phyloP scores from a whole-genome alignment of 352 stramenopile species.

The Pythium phragmiticola region DNA sequence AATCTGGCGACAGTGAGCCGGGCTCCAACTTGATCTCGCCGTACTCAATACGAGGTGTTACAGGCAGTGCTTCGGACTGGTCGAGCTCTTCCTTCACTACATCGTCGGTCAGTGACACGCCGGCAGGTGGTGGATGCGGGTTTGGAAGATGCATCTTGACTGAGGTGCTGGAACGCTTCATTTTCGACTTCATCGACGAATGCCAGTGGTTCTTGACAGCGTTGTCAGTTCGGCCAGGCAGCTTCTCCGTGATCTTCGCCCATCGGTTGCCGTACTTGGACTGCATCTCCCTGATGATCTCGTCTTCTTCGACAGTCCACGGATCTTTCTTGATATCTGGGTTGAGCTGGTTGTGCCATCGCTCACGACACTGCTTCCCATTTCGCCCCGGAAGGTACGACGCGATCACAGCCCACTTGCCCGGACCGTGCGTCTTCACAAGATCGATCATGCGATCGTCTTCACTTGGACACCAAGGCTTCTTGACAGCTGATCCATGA shows the following conservation, averaged over 20 bases:
- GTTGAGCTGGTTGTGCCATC: constrained; percentile 87
- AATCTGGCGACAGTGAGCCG: constrained; percentile 35
- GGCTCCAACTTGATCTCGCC: constrained; percentile 19
- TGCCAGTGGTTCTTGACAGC: constrained; percentile 98
- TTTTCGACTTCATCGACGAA: constrained; percentile 70
- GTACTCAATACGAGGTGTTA: background rate
- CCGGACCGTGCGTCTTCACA: constrained; percentile 50
- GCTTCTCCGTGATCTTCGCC: constrained; percentile 95
- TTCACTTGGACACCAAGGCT: constrained; percentile 61
- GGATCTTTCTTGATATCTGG: constrained; percentile 73
- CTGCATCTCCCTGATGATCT: constrained; percentile 82
- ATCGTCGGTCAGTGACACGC: background rate
- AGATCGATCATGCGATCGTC: constrained; percentile 63
- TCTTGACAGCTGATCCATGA: constrained; percentile 60
- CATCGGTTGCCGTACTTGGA: constrained; percentile 93
- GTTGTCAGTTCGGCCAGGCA: constrained; percentile 96
- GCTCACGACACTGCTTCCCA: constrained; percentile 89
- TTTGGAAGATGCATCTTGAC: background rate
- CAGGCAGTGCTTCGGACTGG: background rate
- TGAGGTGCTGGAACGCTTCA: constrained; percentile 28
- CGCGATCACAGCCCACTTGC: constrained; percentile 84
- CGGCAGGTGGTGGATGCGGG: background rate
- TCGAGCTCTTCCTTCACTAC: constrained; percentile 1
- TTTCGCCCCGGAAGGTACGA: constrained; percentile 80
- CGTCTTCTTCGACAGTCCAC: constrained; percentile 85